Percentiles rank a stretch among this genome's conserved stretches.
These are phyloP conservation scores for Rutstroemia sp. DNA, from an alignment of 2,329 filamentous ascomycete genomes.

Conservation along the genomic window DNA sequence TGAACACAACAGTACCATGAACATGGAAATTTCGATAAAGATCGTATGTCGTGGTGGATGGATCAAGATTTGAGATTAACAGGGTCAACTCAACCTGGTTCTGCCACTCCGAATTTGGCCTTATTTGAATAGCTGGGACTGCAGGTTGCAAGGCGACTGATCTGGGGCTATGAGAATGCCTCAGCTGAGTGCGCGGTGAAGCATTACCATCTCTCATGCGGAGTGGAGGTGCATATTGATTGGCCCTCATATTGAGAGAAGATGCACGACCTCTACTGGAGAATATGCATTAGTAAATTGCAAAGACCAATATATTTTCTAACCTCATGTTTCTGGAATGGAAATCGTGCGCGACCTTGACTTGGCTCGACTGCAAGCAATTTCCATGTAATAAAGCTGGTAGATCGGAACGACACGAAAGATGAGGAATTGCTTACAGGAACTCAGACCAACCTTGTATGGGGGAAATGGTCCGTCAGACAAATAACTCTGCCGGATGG, in stretches of 20 bases:
- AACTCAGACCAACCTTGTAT: too few species aligned
- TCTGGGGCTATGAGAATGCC: neutral
- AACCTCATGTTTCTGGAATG: too few species aligned
- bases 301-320: neutral
- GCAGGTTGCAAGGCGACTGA: neutral
- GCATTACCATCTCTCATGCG: neutral
- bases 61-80: neutral
- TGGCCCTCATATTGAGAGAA: neutral
- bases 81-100: neutral
- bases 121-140: neutral
- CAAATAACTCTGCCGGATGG: too few species aligned
- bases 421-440: too few species aligned
- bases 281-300: neutral
- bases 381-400: too few species aligned
- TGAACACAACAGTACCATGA: constrained; percentile 35
- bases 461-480: too few species aligned
- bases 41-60: neutral
- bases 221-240: neutral
- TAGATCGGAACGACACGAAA: too few species aligned
- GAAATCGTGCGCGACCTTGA: too few species aligned
- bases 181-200: neutral
- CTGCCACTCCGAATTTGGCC: neutral
- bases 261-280: neutral
- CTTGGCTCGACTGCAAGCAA: too few species aligned
- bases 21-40: neutral